Evolutionary conservation across 768 basidiomycete genomes (phyloP), one percentile per base, ranked within the genome.

Genomic region (Chalciporus pseudorubinellus): DNA sequence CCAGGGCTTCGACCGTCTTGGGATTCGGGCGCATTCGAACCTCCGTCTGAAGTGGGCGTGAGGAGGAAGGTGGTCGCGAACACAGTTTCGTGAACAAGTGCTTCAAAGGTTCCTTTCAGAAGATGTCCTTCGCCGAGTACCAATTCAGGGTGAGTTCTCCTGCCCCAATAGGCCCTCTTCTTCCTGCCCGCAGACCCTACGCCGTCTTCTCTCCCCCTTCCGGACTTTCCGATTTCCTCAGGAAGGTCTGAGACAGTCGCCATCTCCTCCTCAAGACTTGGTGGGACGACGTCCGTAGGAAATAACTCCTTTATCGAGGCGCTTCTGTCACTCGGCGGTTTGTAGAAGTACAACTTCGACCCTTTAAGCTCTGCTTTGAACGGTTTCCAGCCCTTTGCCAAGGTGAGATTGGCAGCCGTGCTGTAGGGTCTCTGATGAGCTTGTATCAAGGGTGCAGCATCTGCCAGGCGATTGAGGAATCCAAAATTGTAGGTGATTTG

Each of bases 351-450:
- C 44, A 95, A 60, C 66, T 94, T 94, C 12, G 86, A 81, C 6
- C 92, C 92, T 62, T 89, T 87, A 22, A 95, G 71, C 58, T 91
- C 86, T 40, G 87, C 77, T 66, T 93, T 92, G 73, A 80, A 90
- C 5, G 89, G 82, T 64, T 93, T 94, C 92, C 92, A 95, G 0
- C 83, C 83, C 58, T 91, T 91, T 0, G 78, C 65, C 2, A 83
- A 68, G 1, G 76, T 55, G 28, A 70, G 56, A 36, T 72, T 70
- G 7, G 60, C 58, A 31, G 74, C 67, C n/a, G 69, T 59, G 36
- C 48, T 63, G 44, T 69, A 69, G 3, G 61, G 58, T 22, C 51
- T 51, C 43, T 62, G 60, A 13, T 68, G 67, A 22, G 67, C 60
- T 56, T 65, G 59, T 51, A 62, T 64, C 56, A 68, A 64, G 0